Conservation (phyloP, 441 rosid genomes). For the Biscutella laevigata region DNA sequence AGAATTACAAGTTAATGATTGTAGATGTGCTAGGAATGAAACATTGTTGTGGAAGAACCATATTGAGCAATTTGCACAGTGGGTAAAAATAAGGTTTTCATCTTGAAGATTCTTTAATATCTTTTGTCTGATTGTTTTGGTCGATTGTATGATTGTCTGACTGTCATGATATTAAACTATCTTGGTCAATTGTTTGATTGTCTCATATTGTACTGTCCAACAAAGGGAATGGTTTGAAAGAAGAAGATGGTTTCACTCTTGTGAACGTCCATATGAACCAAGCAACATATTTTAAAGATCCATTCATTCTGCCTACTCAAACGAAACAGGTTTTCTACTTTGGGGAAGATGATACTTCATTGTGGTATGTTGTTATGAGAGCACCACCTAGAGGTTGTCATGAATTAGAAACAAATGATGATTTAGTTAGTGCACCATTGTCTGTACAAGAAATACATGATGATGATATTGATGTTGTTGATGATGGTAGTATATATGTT, state of each 20-base stretch:
- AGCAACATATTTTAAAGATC: neutral
- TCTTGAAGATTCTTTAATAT: too few species aligned
- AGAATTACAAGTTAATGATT: too few species aligned
- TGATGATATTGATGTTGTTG: slow-evolving; percentile 23
- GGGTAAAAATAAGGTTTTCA: too few species aligned
- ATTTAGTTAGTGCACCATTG: neutral
- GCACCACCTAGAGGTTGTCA: neutral
- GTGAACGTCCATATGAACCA: neutral
- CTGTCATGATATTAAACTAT: too few species aligned
- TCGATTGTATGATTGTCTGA: too few species aligned
- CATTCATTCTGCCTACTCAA: neutral
- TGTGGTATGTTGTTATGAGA: neutral
- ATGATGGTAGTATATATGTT: slow-evolving; percentile 10
- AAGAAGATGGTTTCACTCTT: neutral
- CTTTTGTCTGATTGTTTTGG: too few species aligned
- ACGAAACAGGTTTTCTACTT: neutral
- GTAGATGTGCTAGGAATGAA: too few species aligned
- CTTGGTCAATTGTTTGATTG: too few species aligned
- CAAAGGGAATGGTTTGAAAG: neutral
- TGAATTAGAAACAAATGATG: neutral
- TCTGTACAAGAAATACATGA: neutral
- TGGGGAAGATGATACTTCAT: neutral
- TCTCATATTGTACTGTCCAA: neutral
- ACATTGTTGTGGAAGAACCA: too few species aligned
- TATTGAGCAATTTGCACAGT: too few species aligned